Base-by-base conservation (phyloP, 768 basidiomycete species). In the Amanita muscaria region DNA sequence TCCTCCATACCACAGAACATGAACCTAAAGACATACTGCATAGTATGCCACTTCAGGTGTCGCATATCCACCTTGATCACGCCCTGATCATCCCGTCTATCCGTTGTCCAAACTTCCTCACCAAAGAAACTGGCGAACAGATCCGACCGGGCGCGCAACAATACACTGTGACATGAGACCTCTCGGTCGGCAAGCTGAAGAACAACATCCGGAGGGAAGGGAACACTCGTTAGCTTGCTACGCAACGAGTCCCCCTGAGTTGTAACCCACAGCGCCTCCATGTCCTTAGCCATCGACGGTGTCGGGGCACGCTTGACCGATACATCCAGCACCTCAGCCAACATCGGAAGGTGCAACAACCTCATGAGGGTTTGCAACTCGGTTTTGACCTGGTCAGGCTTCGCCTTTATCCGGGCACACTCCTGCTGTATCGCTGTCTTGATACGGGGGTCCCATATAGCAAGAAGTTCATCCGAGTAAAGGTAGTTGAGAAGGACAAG, bases 71-170 rank as follows among this genome's bases (percentile, higher is more conserved):
- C 62, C n/a, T 62, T 60, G 6, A 94, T 53, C 9, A 70, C 64
- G 1, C 80, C 84, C 5, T 53, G 57, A 14, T 42, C 59, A 49
- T 65, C 66, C 69, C 79, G 75, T 22, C 91, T 72, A 29, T 70
- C 67, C 19, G 44, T 55, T 10, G 87, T 88, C 93, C 96, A 99
- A 25, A 78, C 87, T 12, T 69, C 64, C 53, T 91, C 80, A 32
- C 79, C 78, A 59, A 94, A 91, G 63, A 99, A 83, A 24, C 76
- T 76, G 8, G 78, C 66, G 57, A 99, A 97, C 54, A 96, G 84
- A 2, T 76, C 73, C 18, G 85, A 91, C 1, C 93, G 76, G 0
- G 89, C 77, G 9, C 89, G 74, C n/a, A 99, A 70, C 14, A 97
- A 59, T 8, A 68, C 58, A 0, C 91, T 90, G 57, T 94, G 83